Evolutionary conservation across 768 basidiomycete species (phyloP).

Genomic region (Saitozyma podzolica): DNA sequence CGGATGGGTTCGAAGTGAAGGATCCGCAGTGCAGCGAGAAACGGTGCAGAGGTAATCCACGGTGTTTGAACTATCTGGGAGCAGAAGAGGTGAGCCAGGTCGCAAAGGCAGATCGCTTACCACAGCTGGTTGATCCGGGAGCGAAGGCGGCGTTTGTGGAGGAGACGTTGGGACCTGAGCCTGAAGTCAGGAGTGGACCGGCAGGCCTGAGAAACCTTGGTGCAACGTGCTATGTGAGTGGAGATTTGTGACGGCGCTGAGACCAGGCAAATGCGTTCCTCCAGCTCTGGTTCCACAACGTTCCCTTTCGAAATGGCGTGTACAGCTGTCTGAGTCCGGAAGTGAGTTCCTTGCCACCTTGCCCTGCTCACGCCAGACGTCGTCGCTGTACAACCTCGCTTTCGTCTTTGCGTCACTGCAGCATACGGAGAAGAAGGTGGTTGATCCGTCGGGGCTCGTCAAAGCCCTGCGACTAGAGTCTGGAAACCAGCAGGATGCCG

Average conservation of each 20-base stretch:
- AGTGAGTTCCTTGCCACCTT: slow-evolving; percentile 73
- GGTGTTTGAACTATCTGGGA: slow-evolving; percentile 84
- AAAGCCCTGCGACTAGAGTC: slow-evolving; percentile 78
- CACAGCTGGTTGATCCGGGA: slow-evolving; percentile 17
- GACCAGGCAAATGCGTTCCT: slow-evolving; percentile 81
- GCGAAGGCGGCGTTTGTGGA: slow-evolving; percentile 54
- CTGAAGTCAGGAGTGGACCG: slow-evolving; percentile 19
- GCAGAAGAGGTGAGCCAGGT: slow-evolving; percentile 71
- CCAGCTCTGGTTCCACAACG: slow-evolving; percentile 91
- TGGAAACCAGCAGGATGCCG: slow-evolving; percentile 92
- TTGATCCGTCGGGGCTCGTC: slow-evolving; percentile 81
- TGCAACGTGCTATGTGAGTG: slow-evolving; percentile 77
- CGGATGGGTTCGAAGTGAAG: not conserved
- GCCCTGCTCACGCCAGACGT: slow-evolving; percentile 44
- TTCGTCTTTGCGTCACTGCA: slow-evolving; percentile 76
- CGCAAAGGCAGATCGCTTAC: not conserved
- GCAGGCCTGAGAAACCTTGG: slow-evolving; percentile 67
- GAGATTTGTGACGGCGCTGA: not conserved
- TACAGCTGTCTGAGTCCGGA: slow-evolving; percentile 70
- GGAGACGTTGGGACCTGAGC: slow-evolving; percentile 54
- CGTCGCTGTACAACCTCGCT: slow-evolving; percentile 55
- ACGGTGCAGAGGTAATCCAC: slow-evolving; percentile 73
- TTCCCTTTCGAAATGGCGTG: slow-evolving; percentile 76
- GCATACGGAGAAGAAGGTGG: slow-evolving; percentile 65
- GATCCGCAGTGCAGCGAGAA: slow-evolving; percentile 18